Evolutionary conservation across 2,329 filamentous ascomycete genomes (phyloP).

Genomic region (Aspergillus brasiliensis): DNA sequence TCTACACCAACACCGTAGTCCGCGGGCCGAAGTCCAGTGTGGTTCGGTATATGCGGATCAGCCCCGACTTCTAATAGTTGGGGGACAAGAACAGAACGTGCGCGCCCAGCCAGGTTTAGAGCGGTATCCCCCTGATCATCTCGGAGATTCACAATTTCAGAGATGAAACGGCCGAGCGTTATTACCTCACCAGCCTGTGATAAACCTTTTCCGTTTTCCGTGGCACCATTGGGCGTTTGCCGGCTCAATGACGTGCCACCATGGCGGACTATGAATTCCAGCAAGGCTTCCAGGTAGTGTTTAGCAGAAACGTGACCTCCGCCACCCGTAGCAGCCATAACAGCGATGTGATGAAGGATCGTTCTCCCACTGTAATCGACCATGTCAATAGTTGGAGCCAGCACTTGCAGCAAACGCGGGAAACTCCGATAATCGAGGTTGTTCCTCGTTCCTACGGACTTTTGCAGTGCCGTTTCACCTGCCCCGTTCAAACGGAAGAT

Average conservation of each 20-base stretch:
- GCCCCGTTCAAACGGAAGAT: conserved; percentile 85
- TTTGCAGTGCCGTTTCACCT: conserved; percentile 90
- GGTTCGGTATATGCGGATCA: conserved; percentile 87
- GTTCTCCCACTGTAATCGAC: conserved; percentile 87
- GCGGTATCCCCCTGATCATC: conserved; percentile 95
- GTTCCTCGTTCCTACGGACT: conserved; percentile 90
- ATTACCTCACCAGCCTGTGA: conserved; percentile 63
- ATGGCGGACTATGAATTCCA: conserved; percentile 92
- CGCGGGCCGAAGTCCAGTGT: conserved; percentile 82
- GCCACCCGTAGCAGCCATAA: conserved; percentile 93
- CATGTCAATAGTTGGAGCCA: conserved; percentile 87
- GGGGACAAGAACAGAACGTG: conserved; percentile 96
- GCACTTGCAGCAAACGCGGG: conserved; percentile 82
- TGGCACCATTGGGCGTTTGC: conserved; percentile 36
- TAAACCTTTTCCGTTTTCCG: conserved; percentile 28
- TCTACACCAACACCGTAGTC: conserved; percentile 91
- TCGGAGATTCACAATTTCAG: conserved; percentile 92
- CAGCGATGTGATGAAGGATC: conserved; percentile 92
- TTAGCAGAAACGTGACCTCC: conserved; percentile 81
- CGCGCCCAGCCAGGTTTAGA: conserved; percentile 87
- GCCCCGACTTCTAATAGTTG: conserved; percentile 94
- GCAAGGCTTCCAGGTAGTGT: conserved; percentile 90
- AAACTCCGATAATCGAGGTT: conserved; percentile 91
- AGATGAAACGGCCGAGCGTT: conserved; percentile 89
- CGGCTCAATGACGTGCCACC: conserved; percentile 65